Conservation (phyloP, 176 grass and related monocot species). For the Oropetium thomaeum region DNA sequence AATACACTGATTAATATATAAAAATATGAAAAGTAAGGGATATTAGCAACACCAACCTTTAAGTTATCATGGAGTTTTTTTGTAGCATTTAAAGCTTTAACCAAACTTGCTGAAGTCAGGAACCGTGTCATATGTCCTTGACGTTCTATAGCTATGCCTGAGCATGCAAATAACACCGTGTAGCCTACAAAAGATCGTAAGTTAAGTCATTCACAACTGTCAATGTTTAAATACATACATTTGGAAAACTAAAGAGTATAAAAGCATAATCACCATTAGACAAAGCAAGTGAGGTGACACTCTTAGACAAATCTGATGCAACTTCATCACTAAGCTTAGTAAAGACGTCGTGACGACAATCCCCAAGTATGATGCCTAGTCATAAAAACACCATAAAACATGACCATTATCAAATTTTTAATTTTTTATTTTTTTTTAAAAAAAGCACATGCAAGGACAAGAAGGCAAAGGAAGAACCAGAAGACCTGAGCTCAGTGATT, state of each 20-base stretch:
- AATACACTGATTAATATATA: background rate
- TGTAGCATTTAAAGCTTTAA: background rate
- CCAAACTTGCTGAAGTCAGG: background rate
- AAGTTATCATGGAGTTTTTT: background rate
- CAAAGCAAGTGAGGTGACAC: background rate
- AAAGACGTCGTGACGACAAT: background rate
- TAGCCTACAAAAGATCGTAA: background rate
- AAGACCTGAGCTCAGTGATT: background rate
- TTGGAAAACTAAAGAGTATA: background rate
- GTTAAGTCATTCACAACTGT: background rate
- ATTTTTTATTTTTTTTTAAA: too few species aligned
- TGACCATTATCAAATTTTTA: background rate
- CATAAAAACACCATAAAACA: background rate
- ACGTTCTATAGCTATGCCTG: background rate
- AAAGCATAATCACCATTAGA: background rate
- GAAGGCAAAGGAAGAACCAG: background rate
- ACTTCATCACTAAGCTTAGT: background rate
- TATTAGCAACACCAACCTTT: background rate
- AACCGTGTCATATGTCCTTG: background rate
- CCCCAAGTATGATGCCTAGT: background rate
- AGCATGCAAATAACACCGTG: conserved; percentile 11
- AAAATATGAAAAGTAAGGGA: background rate
- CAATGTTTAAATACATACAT: background rate
- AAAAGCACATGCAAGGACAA: background rate
- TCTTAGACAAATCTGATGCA: background rate